These are phyloP conservation scores for Cladosporium sp. DNA, from an alignment of 2,329 filamentous ascomycete species.

Conservation along the genomic window DNA sequence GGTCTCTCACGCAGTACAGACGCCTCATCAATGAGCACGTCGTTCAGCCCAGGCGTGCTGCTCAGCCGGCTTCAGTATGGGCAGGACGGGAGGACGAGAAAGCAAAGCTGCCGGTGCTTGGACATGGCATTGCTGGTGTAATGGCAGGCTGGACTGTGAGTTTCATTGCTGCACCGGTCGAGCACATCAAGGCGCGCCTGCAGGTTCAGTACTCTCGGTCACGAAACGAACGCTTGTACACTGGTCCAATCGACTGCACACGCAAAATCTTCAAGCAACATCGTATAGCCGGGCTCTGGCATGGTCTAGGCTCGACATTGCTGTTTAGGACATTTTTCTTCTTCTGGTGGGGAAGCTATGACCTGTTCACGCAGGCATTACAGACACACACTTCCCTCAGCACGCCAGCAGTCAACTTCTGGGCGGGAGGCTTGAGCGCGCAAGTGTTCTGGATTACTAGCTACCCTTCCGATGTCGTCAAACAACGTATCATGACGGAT, in stretches of 20 bases:
- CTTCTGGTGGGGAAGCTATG: conserved; percentile 56
- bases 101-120: conserved; percentile 64
- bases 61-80: conserved; percentile 17
- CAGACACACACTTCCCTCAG: conserved; percentile 64
- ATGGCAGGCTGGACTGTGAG: conserved; percentile 85
- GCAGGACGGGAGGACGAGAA: conserved; percentile 31
- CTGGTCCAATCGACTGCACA: conserved; percentile 80
- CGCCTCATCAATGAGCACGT: conserved; percentile 75
- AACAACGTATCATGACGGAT: conserved; percentile 97
- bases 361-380: conserved; percentile 70
- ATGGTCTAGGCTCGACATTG: conserved; percentile 77
- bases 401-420: conserved; percentile 85
- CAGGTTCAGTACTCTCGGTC: conserved; percentile 88
- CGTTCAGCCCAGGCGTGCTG: conserved; percentile 53
- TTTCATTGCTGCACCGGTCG: conserved; percentile 88
- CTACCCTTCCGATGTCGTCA: conserved; percentile 81
- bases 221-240: conserved; percentile 75
- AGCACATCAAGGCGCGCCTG: conserved; percentile 89
- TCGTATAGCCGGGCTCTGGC: conserved; percentile 77
- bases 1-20: conserved; percentile 85
- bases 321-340: conserved; percentile 93
- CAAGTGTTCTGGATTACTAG: conserved; percentile 93
- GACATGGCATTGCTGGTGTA: conserved; percentile 83
- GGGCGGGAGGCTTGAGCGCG: conserved; percentile 88
- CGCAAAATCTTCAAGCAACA: conserved; percentile 62